Conservation (phyloP, 2,329 filamentous ascomycete genomes). For the Chaetoscypha palmicola region DNA sequence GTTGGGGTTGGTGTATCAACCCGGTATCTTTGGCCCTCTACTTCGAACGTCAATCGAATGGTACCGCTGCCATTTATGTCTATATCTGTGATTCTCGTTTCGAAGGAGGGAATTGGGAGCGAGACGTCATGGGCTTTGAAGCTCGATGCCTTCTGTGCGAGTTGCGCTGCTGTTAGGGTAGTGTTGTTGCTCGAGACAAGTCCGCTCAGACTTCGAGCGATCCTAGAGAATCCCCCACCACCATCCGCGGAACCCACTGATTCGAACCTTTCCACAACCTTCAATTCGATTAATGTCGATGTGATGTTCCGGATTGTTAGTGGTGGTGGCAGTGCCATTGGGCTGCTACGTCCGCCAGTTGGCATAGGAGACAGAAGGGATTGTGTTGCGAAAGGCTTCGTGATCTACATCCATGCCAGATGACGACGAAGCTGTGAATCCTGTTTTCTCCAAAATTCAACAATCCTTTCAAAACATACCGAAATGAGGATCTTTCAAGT, state of each 20-base stretch:
- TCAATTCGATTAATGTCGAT: slow-evolving; percentile 63
- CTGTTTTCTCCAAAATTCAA: too few relatives aligned
- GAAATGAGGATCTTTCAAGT: too few relatives aligned
- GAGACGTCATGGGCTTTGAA: slow-evolving; percentile 56
- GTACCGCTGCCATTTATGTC: slow-evolving; percentile 54
- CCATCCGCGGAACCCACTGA: slow-evolving; percentile 34
- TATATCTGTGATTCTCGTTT: slow-evolving; percentile 56
- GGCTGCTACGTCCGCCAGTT: too few relatives aligned
- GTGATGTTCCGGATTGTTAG: slow-evolving; percentile 81
- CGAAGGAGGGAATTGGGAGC: slow-evolving; percentile 61
- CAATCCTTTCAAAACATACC: too few relatives aligned
- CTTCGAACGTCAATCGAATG: slow-evolving; percentile 67
- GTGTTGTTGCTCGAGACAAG: slow-evolving; percentile 40
- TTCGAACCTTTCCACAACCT: slow-evolving; percentile 66
- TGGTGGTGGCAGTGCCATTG: background rate
- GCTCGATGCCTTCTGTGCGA: slow-evolving; percentile 48
- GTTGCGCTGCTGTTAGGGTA: slow-evolving; percentile 31
- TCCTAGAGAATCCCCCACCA: slow-evolving; percentile 31
- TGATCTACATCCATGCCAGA: too few relatives aligned
- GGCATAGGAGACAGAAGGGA: too few relatives aligned
- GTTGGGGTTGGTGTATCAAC: slow-evolving; percentile 63
- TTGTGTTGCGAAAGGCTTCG: too few relatives aligned
- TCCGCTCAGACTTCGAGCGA: slow-evolving; percentile 42
- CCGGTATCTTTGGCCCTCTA: slow-evolving; percentile 57
- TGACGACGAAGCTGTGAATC: too few relatives aligned